These are phyloP conservation scores for Apiospora marii DNA, from an alignment of 2,329 filamentous ascomycete species.

Conservation along the genomic window DNA sequence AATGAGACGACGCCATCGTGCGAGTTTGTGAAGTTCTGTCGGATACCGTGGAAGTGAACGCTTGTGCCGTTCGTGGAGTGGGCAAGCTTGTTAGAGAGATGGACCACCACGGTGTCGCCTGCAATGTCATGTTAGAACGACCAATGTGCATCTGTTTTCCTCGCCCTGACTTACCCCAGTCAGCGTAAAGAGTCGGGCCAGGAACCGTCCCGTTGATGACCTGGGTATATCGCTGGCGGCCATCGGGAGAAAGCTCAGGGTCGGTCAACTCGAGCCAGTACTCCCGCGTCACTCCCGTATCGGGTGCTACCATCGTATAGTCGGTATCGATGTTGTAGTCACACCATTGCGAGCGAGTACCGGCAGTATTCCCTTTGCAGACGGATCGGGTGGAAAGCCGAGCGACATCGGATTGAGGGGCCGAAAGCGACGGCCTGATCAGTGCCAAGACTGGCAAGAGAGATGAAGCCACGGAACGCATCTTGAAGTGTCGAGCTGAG, in stretches of 20 bases:
- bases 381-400: neutral
- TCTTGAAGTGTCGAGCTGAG: neutral
- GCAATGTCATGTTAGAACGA: neutral
- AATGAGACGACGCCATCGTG: conserved; percentile 63
- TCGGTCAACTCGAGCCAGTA: conserved; percentile 38
- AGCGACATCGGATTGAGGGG: neutral
- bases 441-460: neutral
- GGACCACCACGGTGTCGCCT: conserved; percentile 48
- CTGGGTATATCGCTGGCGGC: conserved; percentile 36
- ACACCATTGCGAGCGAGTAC: conserved; percentile 40
- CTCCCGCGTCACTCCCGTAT: conserved; percentile 50
- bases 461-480: neutral
- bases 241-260: conserved; percentile 43
- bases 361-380: neutral
- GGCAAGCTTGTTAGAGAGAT: conserved; percentile 58
- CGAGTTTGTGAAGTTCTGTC: conserved; percentile 61
- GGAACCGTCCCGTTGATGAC: conserved; percentile 50
- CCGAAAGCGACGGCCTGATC: neutral
- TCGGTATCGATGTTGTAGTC: conserved; percentile 48
- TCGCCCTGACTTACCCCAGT: conserved; percentile 50
- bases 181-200: conserved; percentile 48
- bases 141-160: too few relatives aligned
- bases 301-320: conserved; percentile 41
- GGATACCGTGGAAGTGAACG: conserved; percentile 70
- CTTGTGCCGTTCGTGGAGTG: conserved; percentile 61